phyloP scores from a whole-genome alignment of 2,329 filamentous ascomycete genomes.

The Xylariaceae sp. region DNA sequence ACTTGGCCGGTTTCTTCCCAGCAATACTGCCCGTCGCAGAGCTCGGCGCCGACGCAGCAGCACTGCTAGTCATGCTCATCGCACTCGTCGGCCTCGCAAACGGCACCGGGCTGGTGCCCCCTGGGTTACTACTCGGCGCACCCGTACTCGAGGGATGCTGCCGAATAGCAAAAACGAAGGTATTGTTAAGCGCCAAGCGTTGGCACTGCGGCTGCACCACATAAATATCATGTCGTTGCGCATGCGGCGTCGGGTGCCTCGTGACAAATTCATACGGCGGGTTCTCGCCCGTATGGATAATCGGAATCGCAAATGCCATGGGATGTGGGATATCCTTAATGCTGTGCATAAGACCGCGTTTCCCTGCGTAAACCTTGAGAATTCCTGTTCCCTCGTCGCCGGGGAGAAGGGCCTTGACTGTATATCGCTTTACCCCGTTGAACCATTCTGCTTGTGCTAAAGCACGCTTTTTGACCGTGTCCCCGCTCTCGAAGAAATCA shows the following conservation, averaged over 20 bases:
- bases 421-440: constrained; percentile 82
- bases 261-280: constrained; percentile 91
- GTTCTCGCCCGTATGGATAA: constrained; percentile 88
- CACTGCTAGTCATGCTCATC: constrained; percentile 62
- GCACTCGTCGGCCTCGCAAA: constrained; percentile 60
- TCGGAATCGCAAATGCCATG: constrained; percentile 82
- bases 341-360: constrained; percentile 93
- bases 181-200: constrained; percentile 87
- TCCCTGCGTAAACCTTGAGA: constrained; percentile 90
- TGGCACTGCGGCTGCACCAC: constrained; percentile 94
- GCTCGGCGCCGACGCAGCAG: constrained; percentile 56
- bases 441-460: constrained; percentile 92
- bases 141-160: constrained; percentile 70
- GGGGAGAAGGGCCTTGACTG: constrained; percentile 86
- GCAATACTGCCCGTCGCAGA: constrained; percentile 50
- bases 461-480: constrained; percentile 79
- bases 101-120: constrained; percentile 56
- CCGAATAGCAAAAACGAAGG: constrained; percentile 93
- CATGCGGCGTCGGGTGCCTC: constrained; percentile 92
- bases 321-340: constrained; percentile 95
- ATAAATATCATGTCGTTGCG: constrained; percentile 95
- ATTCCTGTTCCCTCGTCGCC: constrained; percentile 87
- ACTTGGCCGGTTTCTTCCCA: constrained; percentile 83
- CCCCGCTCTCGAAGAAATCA: constrained; percentile 89
- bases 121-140: constrained; percentile 40